phyloP scores from a whole-genome alignment of 129 eudicot genomes.

The Saposhnikovia divaricata region DNA sequence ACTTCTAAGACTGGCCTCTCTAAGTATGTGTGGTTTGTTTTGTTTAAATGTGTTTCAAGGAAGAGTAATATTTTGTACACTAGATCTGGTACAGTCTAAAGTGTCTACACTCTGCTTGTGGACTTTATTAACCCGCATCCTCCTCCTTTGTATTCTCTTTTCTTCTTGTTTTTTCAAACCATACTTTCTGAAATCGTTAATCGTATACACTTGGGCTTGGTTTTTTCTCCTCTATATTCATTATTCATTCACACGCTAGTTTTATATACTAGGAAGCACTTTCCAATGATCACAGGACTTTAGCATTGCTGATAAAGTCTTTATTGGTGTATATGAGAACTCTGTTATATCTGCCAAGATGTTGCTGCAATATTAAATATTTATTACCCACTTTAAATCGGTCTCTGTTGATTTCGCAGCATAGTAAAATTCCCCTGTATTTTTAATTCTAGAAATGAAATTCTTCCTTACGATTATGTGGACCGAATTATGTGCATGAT shows the following conservation, averaged over 20 bases:
- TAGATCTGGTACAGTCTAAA: background rate
- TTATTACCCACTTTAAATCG: background rate
- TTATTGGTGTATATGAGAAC: background rate
- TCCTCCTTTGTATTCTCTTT: background rate
- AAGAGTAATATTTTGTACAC: background rate
- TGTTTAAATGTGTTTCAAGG: background rate
- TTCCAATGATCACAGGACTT: background rate
- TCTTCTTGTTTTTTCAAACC: background rate
- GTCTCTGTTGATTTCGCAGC: background rate
- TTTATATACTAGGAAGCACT: background rate
- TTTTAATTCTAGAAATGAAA: background rate
- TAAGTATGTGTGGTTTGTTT: background rate
- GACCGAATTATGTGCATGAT: background rate
- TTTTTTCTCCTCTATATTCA: background rate
- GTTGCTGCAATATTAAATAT: background rate
- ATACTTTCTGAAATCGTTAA: background rate
- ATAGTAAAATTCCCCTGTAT: background rate
- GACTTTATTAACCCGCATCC: background rate
- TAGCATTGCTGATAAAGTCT: background rate
- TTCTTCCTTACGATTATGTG: background rate
- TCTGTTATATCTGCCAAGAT: background rate
- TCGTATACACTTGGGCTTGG: background rate
- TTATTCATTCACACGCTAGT: background rate
- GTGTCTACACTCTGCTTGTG: background rate
- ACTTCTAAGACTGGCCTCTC: background rate